Conservation (phyloP, 805 yeast genomes). For the Saturnispora ahearnii region DNA sequence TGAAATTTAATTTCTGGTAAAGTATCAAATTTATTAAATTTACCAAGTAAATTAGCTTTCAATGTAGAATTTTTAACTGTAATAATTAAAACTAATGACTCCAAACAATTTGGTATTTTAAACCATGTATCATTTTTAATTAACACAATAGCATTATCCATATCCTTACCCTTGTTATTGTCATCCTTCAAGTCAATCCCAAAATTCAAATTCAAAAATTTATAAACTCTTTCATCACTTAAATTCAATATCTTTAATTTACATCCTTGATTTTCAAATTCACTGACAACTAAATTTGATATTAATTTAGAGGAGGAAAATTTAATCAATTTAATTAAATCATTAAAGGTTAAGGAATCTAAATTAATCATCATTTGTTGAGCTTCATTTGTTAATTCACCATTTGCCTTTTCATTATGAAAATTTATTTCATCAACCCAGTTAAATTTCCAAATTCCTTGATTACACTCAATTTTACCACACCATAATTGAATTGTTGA, state of each 20-base stretch:
- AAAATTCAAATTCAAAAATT: slow-evolving; percentile 24
- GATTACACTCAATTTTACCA: slow-evolving; percentile 37
- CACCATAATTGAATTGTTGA: slow-evolving; percentile 43
- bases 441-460: slow-evolving; percentile 48
- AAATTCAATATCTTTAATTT: slow-evolving; percentile 27
- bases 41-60: slow-evolving; percentile 29
- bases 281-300: slow-evolving; percentile 45
- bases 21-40: slow-evolving; percentile 19
- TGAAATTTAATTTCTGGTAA: slow-evolving; percentile 21
- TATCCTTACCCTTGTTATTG: neutral
- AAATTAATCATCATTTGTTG: slow-evolving; percentile 4
- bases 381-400: neutral
- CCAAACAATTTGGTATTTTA: slow-evolving; percentile 29
- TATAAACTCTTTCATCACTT: slow-evolving; percentile 14
- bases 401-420: slow-evolving; percentile 1
- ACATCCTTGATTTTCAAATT: slow-evolving; percentile 34
- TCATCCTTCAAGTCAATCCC: slow-evolving; percentile 12
- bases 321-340: slow-evolving; percentile 33
- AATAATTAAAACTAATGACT: slow-evolving; percentile 27
- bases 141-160: slow-evolving; percentile 25
- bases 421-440: slow-evolving; percentile 35
- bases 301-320: slow-evolving; percentile 39
- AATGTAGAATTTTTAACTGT: slow-evolving; percentile 22
- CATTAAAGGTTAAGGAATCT: slow-evolving; percentile 19
- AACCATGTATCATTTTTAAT: slow-evolving; percentile 30